Evolutionary conservation across 2,329 filamentous ascomycete species (phyloP).

Genomic region (Clonostachys solani): DNA sequence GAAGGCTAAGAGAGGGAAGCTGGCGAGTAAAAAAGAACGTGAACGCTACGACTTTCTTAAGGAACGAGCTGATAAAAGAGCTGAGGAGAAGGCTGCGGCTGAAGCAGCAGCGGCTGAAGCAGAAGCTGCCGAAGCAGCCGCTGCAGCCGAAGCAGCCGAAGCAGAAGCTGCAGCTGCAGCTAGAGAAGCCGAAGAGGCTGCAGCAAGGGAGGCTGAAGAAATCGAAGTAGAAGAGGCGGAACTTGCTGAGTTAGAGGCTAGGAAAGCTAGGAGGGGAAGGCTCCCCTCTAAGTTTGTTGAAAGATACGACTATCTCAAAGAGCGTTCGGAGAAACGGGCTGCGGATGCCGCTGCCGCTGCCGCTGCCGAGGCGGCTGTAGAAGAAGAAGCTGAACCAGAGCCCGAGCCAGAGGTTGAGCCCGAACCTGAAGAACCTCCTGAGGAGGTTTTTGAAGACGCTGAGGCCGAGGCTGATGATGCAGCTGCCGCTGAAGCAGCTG

Average conservation of each 20-base stretch:
- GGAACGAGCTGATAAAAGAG: slow-evolving; percentile 20
- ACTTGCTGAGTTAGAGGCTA: slow-evolving; percentile 16
- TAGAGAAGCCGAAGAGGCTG: slow-evolving; percentile 10
- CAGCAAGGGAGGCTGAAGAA: slow-evolving; percentile 8
- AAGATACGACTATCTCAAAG: slow-evolving; percentile 16
- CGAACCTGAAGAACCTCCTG: slow-evolving; percentile 11
- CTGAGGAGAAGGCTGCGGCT: slow-evolving; percentile 8
- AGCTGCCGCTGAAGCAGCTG: background rate
- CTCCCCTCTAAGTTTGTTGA: slow-evolving; percentile 12
- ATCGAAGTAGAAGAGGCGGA: slow-evolving; percentile 13
- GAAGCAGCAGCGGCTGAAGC: slow-evolving; percentile 20
- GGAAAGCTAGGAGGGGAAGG: slow-evolving; percentile 19
- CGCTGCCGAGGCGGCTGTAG: slow-evolving; percentile 17
- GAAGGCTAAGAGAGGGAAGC: slow-evolving; percentile 18
- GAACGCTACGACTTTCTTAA: slow-evolving; percentile 14
- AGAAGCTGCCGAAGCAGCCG: slow-evolving; percentile 11
- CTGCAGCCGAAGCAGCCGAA: slow-evolving; percentile 8
- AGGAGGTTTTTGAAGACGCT: slow-evolving; percentile 9
- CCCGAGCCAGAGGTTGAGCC: slow-evolving; percentile 14
- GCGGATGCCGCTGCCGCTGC: slow-evolving; percentile 20
- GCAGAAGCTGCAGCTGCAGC: background rate
- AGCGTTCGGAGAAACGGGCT: slow-evolving; percentile 10
- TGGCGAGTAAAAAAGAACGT: slow-evolving; percentile 12
- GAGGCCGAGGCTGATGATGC: slow-evolving; percentile 26
- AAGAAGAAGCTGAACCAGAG: slow-evolving; percentile 9